Conservation (phyloP, 352 stramenopile genomes). For the Pythium monospermum region DNA sequence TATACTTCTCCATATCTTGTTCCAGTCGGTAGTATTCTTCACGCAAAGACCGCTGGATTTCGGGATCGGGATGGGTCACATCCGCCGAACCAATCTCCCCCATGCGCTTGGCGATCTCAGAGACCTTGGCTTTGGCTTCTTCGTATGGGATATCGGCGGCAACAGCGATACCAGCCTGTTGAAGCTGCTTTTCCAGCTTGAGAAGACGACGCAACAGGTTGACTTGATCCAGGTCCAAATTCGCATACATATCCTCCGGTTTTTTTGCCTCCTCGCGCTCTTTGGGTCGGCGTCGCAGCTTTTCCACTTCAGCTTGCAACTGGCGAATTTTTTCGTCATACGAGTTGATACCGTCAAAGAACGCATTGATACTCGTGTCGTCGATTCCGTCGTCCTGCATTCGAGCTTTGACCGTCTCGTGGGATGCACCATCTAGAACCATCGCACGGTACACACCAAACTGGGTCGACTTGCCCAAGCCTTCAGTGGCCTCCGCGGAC, state of each 20-base stretch:
- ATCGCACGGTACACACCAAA: conserved; percentile 64
- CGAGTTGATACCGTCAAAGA: conserved; percentile 82
- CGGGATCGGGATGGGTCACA: conserved; percentile 77
- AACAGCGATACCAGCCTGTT: conserved; percentile 82
- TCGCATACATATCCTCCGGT: conserved; percentile 55
- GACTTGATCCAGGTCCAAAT: conserved; percentile 75
- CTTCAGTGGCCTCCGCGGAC: conserved; percentile 21
- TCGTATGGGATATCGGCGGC: conserved; percentile 92
- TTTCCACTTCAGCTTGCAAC: conserved; percentile 79
- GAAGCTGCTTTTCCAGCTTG: conserved; percentile 81
- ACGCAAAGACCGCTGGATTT: conserved; percentile 78
- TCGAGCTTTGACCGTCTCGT: conserved; percentile 65
- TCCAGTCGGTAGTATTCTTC: conserved; percentile 93
- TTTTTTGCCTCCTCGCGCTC: conserved; percentile 50
- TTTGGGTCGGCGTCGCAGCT: conserved; percentile 61
- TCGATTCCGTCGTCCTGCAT: conserved; percentile 79
- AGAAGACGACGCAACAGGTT: conserved; percentile 72
- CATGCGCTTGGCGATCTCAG: conserved; percentile 89
- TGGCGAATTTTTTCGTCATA: conserved; percentile 81
- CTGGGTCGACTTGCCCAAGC: conserved; percentile 38
- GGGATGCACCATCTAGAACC: conserved; percentile 62
- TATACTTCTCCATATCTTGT: conserved; percentile 94
- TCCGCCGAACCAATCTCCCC: conserved; percentile 90
- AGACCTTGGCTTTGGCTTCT: conserved; percentile 87
- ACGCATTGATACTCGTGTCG: conserved; percentile 61